These are phyloP conservation scores for Dichomitus squalens DNA, from an alignment of 1,284 basidiomycete species.

Conservation along the genomic window DNA sequence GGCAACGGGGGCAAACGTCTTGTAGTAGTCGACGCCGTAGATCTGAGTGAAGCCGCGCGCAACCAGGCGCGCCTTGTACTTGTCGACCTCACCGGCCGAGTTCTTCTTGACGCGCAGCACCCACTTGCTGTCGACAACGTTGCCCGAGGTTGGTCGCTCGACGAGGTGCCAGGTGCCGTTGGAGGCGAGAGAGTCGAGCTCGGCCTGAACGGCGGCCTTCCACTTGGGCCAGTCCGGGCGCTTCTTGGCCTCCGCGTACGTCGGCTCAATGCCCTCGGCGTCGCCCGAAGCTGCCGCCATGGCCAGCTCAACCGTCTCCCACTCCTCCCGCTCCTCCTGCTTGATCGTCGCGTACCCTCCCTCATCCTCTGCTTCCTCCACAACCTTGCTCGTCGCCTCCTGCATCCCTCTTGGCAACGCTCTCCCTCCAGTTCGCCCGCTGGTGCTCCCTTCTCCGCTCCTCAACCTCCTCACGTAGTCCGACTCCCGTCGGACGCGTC, in stretches of 20 bases:
- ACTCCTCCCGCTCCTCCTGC: neutral
- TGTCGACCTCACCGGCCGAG: slow-evolving; percentile 28
- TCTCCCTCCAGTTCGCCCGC: neutral
- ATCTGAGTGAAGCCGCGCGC: slow-evolving; percentile 44
- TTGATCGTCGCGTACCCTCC: neutral
- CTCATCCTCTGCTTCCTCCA: slow-evolving; percentile 9
- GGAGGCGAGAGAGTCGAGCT: slow-evolving; percentile 26
- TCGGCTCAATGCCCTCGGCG: slow-evolving; percentile 19
- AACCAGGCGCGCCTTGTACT: slow-evolving; percentile 39
- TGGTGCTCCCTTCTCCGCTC: neutral
- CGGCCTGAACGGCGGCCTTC: slow-evolving; percentile 32
- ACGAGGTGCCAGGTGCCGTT: slow-evolving; percentile 30
- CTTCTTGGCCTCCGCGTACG: slow-evolving; percentile 22
- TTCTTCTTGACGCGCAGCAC: slow-evolving; percentile 38
- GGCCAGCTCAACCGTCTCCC: slow-evolving; percentile 10
- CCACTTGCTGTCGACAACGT: slow-evolving; percentile 33
- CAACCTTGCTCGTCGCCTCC: neutral
- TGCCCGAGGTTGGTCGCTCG: slow-evolving; percentile 20
- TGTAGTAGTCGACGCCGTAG: slow-evolving; percentile 39
- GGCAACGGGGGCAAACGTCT: slow-evolving; percentile 36
- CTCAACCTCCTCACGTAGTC: neutral
- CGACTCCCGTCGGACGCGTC: neutral
- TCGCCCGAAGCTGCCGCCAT: slow-evolving; percentile 15
- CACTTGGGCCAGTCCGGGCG: slow-evolving; percentile 28
- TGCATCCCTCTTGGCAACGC: neutral